Base-by-base conservation (phyloP, 2,329 filamentous ascomycete genomes). In the Aureobasidium vineae region DNA sequence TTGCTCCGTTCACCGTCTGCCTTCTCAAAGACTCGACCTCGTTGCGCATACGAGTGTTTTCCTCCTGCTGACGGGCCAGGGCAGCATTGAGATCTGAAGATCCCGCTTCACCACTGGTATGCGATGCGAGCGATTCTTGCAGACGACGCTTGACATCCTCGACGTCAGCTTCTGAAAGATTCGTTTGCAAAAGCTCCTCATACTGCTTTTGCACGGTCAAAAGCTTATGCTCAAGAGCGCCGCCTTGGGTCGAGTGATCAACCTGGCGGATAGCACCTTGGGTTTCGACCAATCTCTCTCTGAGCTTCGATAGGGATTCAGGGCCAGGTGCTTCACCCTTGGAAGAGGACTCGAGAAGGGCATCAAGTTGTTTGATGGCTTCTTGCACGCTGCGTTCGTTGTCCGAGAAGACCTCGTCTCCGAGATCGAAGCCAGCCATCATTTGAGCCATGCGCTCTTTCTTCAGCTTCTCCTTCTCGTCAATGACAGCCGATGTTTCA, bases 391-490 rank as follows among this genome's bases (percentile, higher is more conserved):
- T 88, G 70, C 89, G 86, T 78, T 99, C 95, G 72, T 97, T 97
- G 67, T 95, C 90, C 71, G 92, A 97, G 77, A 98, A 96, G 38
- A 96, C 88, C 67, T 97, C 93, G 57, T 90, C 89, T 52, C 92
- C 94, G 40, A 99, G 86, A 74, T 99, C 94, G 73, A 99, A 98
- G 3, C 94, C 92, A 67, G 95, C 95, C 94, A 99, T 97, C 95
- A 99, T 99, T 84, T 97, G 91, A 50, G 95, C 95, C 95, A 99
- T 99, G 80, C 96, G 95, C 81, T 99, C 95, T 0, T 93, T 92
- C 84, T 99, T 99, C 81, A 92, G 93, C 83, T 92, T 94, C 80
- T 98, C 96, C 84, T 99, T 99, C 79, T 98, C 95, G 72, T 98
- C 94, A 23, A 96, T 81, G 19, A 92, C 89, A 10, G 92, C 92